These are phyloP conservation scores for Phytophthora vignae DNA, from an alignment of 352 stramenopile genomes.

Conservation along the genomic window DNA sequence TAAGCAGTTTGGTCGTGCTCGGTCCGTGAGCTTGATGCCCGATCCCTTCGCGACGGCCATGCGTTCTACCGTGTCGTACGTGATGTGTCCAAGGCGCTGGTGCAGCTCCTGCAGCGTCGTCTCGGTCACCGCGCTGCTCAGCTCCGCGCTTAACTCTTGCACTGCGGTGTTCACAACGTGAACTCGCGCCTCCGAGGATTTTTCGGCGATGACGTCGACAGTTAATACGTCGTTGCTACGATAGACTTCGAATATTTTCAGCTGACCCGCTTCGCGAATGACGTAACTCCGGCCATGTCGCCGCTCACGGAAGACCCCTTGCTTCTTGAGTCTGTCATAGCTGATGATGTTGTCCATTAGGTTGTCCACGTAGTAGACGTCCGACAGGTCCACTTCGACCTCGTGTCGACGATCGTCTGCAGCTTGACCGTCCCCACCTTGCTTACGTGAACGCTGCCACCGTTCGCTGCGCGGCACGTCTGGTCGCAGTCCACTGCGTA, in stretches of 20 bases:
- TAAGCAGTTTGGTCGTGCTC: background rate
- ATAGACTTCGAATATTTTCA: background rate
- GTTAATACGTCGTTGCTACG: background rate
- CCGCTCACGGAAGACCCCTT: background rate
- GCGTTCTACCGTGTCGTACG: constrained; percentile 10
- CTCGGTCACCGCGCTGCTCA: background rate
- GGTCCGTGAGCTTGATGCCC: background rate
- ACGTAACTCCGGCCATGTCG: background rate
- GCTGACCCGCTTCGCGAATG: background rate
- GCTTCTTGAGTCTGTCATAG: background rate
- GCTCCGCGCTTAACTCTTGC: background rate
- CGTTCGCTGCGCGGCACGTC: constrained; percentile 1
- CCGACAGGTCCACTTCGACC: constrained; percentile 8
- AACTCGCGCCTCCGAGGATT: background rate
- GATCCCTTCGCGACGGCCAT: constrained; percentile 9
- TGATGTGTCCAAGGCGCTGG: constrained; percentile 1
- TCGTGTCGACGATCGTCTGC: background rate
- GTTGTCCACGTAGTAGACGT: constrained; percentile 5
- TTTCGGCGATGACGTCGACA: constrained; percentile 2
- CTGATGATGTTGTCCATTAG: constrained; percentile 4
- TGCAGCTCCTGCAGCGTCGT: constrained; percentile 4
- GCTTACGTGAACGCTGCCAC: background rate
- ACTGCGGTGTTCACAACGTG: background rate
- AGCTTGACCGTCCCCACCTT: constrained; percentile 1
- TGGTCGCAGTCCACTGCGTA: constrained; percentile 8